These are phyloP conservation scores for Annulohypoxylon stygium DNA, from an alignment of 495 filamentous ascomycete genomes.

Conservation along the genomic window DNA sequence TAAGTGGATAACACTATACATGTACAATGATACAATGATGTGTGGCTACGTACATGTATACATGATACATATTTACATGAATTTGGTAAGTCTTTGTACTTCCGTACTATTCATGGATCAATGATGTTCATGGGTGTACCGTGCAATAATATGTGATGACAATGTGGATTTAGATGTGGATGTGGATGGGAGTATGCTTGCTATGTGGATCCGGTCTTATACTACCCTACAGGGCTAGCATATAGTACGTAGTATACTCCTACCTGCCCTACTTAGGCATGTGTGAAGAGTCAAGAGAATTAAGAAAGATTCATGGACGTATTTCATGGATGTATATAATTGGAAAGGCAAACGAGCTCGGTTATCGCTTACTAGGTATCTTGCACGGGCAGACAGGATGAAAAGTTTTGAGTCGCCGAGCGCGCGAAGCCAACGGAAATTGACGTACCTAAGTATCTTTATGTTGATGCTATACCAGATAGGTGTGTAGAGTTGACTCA, in stretches of 20 bases:
- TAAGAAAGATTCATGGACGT: background rate
- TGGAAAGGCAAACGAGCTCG: slow-evolving; percentile 25
- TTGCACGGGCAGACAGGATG: slow-evolving; percentile 5
- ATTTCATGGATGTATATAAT: background rate
- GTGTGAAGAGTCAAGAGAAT: slow-evolving; percentile 16
- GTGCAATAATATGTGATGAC: background rate
- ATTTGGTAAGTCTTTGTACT: slow-evolving; percentile 20
- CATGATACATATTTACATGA: slow-evolving; percentile 15
- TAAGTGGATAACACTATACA: slow-evolving; percentile 40
- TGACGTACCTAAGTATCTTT: slow-evolving; percentile 20
- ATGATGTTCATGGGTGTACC: background rate
- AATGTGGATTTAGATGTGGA: slow-evolving; percentile 22
- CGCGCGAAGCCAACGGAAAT: slow-evolving; percentile 42
- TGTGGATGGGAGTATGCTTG: slow-evolving; percentile 32
- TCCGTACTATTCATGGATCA: background rate
- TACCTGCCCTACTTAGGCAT: slow-evolving; percentile 23
- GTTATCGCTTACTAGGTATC: slow-evolving; percentile 36
- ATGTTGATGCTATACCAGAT: slow-evolving; percentile 10
- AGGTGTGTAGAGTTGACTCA: slow-evolving; percentile 6
- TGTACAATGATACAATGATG: slow-evolving; percentile 47
- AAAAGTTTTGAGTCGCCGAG: slow-evolving; percentile 35
- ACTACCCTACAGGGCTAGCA: slow-evolving; percentile 32
- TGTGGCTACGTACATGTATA: slow-evolving; percentile 36
- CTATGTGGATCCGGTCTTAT: slow-evolving; percentile 44
- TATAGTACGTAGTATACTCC: slow-evolving; percentile 22